phyloP scores from a whole-genome alignment of 352 stramenopile genomes.

The Globisporangium acanthophoron region DNA sequence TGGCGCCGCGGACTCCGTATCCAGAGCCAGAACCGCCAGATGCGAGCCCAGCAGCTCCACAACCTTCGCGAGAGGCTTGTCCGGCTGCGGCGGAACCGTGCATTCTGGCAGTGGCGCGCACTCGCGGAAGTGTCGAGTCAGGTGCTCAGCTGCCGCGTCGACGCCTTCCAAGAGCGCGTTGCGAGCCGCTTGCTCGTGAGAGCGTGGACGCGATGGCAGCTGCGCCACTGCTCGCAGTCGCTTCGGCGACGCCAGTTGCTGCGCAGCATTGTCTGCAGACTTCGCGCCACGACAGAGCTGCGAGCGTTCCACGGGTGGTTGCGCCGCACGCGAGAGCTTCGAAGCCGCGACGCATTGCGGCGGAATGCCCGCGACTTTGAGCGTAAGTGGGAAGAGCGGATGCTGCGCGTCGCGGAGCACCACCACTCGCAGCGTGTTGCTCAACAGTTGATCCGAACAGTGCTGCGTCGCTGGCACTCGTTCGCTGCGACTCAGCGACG shows the following conservation, averaged over 20 bases:
- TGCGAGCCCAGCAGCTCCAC: slow-evolving; percentile 24
- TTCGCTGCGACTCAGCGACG: background rate
- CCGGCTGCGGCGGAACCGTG: slow-evolving; percentile 24
- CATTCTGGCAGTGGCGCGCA: slow-evolving; percentile 34
- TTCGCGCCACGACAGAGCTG: background rate
- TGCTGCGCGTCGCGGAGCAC: background rate
- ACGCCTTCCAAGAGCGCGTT: slow-evolving; percentile 37
- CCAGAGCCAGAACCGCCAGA: slow-evolving; percentile 34
- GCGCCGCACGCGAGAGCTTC: background rate
- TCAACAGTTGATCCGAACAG: background rate
- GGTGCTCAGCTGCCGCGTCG: slow-evolving; percentile 30
- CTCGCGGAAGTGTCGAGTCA: slow-evolving; percentile 20
- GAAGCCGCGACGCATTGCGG: background rate
- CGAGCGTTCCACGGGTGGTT: slow-evolving; percentile 7
- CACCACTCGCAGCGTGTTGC: background rate
- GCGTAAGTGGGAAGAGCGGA: background rate
- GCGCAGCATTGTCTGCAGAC: background rate
- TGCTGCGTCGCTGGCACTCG: slow-evolving; percentile 4
- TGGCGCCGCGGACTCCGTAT: slow-evolving; percentile 53
- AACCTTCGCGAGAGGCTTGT: slow-evolving; percentile 15
- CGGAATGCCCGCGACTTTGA: background rate
- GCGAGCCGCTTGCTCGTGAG: slow-evolving; percentile 12
- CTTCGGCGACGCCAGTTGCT: background rate
- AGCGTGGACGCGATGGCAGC: slow-evolving; percentile 24
- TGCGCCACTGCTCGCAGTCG: slow-evolving; percentile 1